Percentiles rank a stretch among this genome's conserved stretches.
These are phyloP conservation scores for Thermothelomyces thermophilus DNA, from an alignment of 2,329 filamentous ascomycete species.

Conservation along the genomic window DNA sequence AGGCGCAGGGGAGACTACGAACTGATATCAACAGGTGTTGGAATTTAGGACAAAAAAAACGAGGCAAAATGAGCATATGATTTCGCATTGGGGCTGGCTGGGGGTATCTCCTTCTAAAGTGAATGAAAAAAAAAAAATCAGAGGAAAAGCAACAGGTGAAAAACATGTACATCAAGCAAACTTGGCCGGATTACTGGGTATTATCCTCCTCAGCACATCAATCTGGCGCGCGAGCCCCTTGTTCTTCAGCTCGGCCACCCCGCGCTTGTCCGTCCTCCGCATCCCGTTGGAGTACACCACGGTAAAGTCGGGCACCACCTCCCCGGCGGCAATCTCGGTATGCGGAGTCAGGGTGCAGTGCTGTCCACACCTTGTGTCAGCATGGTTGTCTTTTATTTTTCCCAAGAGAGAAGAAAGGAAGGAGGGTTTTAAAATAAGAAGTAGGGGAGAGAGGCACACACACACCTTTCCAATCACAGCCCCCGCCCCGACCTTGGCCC, in stretches of 20 bases:
- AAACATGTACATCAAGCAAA: conserved; percentile 34
- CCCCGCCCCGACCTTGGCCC: conserved; percentile 52
- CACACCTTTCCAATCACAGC: conserved; percentile 57
- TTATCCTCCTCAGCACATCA: conserved; percentile 59
- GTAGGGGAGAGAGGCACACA: too few species aligned
- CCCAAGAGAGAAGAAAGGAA: too few species aligned
- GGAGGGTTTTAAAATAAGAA: too few species aligned
- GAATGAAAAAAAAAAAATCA: conserved; percentile 16
- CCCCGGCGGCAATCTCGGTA: conserved; percentile 51
- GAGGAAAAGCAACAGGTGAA: conserved; percentile 29
- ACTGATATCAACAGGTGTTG: too few species aligned
- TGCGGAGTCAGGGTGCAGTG: conserved; percentile 65
- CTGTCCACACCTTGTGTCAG: conserved; percentile 31
- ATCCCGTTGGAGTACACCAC: conserved; percentile 63
- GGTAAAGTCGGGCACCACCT: conserved; percentile 57
- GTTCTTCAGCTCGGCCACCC: conserved; percentile 57
- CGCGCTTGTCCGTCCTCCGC: conserved; percentile 51
- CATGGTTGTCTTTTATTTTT: too few species aligned
- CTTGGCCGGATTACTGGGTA: conserved; percentile 55
- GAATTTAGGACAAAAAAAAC: too few species aligned
- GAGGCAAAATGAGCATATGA: too few species aligned
- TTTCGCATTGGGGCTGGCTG: background rate
- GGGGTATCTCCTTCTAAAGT: conserved; percentile 11
- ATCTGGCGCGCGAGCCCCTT: conserved; percentile 61
- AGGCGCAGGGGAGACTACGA: too few species aligned